phyloP scores from a whole-genome alignment of 306 rosid genomes.

The Prunus mume region DNA sequence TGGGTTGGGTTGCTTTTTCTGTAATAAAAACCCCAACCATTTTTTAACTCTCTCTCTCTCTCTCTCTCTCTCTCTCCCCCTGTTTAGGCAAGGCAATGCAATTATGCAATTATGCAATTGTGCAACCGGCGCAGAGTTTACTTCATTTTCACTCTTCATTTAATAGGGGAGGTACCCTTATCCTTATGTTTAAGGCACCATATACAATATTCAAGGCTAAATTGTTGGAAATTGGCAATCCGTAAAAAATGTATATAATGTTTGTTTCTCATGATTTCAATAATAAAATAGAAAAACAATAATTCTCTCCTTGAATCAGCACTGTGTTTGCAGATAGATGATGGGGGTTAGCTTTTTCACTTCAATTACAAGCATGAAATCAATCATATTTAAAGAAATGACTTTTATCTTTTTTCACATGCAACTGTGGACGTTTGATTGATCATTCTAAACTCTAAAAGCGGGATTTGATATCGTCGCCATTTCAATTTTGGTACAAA shows the following conservation, averaged over 20 bases:
- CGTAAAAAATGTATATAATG: background rate
- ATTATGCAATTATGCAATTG: too few relatives aligned
- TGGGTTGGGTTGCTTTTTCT: background rate
- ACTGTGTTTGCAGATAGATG: too few relatives aligned
- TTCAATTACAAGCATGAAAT: conserved; percentile 11
- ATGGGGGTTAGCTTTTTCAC: background rate
- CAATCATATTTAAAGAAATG: background rate
- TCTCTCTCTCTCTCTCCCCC: too few relatives aligned
- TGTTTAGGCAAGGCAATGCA: background rate
- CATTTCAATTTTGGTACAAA: background rate
- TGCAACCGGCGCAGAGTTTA: background rate
- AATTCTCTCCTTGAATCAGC: background rate
- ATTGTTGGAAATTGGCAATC: background rate
- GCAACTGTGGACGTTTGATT: background rate
- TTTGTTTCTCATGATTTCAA: background rate
- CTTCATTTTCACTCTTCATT: conserved; percentile 19
- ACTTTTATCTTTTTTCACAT: too few relatives aligned
- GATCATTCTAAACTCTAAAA: background rate
- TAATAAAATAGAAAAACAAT: background rate
- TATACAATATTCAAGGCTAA: too few relatives aligned
- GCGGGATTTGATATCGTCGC: background rate
- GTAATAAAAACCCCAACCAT: background rate
- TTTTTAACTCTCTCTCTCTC: background rate
- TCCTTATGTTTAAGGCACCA: background rate
- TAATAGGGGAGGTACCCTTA: background rate